A percentile compares a stretch with the other conserved stretches of the same genome.
These are phyloP conservation scores for Sarcomyxa edulis DNA, from an alignment of 768 basidiomycete species.

Conservation along the genomic window DNA sequence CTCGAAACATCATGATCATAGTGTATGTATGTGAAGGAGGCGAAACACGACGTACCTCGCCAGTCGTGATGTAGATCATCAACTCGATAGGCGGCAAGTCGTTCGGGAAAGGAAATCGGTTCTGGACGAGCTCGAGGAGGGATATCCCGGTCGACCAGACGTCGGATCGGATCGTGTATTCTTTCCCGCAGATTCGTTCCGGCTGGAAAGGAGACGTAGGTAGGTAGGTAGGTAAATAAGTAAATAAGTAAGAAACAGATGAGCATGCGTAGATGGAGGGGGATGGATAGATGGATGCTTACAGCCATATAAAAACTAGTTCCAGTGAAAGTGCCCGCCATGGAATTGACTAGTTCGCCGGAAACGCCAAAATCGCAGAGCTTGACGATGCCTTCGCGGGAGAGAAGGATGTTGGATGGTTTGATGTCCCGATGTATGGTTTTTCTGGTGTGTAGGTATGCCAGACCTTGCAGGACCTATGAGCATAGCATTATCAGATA, in stretches of 20 bases:
- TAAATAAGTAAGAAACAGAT: conserved; percentile 5
- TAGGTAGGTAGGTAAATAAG: conserved; percentile 11
- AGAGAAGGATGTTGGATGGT: conserved; percentile 88
- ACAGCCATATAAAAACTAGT: conserved; percentile 99
- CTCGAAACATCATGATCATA: too few relatives aligned
- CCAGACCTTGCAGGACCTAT: conserved; percentile 86
- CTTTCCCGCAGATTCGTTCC: conserved; percentile 87
- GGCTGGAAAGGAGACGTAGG: conserved; percentile 46
- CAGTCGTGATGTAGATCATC: conserved; percentile 82
- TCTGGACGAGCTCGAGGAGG: conserved; percentile 88
- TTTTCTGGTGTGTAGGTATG: conserved; percentile 84
- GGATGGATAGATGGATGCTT: conserved; percentile 27
- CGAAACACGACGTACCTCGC: conserved; percentile 47
- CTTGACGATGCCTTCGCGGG: conserved; percentile 85
- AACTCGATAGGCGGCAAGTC: conserved; percentile 93
- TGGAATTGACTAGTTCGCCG: conserved; percentile 85
- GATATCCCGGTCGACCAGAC: conserved; percentile 98
- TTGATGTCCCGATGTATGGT: conserved; percentile 98
- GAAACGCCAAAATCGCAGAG: conserved; percentile 97
- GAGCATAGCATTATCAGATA: conserved; percentile 1
- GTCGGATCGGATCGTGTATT: conserved; percentile 93
- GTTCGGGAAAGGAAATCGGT: conserved; percentile 91
- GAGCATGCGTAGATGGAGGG: too few relatives aligned
- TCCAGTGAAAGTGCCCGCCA: conserved; percentile 95
- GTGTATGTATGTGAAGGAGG: conserved; percentile 12